phyloP scores from a whole-genome alignment of 2,329 filamentous ascomycete genomes.

The Aureobasidium sp. region DNA sequence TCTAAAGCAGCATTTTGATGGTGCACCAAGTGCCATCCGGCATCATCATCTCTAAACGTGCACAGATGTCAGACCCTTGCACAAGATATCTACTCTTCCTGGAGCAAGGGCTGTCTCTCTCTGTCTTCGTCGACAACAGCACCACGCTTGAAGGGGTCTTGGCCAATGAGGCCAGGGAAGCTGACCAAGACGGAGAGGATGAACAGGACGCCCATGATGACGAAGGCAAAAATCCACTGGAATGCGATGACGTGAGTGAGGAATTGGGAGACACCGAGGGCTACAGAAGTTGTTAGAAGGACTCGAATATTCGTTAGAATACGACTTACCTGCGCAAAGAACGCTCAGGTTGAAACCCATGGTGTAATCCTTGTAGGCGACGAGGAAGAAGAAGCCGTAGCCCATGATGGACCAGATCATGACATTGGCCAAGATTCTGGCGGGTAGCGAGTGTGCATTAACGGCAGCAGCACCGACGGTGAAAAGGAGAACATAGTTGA shows the following conservation, averaged over 20 bases:
- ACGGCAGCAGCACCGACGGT: constrained; percentile 84
- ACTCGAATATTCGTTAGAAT: background rate
- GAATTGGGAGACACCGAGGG: constrained; percentile 71
- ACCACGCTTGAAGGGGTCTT: constrained; percentile 46
- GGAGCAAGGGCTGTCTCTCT: constrained; percentile 49
- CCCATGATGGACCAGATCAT: constrained; percentile 79
- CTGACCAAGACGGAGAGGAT: constrained; percentile 59
- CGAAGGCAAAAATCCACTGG: constrained; percentile 90
- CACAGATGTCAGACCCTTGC: background rate
- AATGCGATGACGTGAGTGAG: constrained; percentile 57
- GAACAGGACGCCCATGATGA: constrained; percentile 71
- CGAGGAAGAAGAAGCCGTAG: constrained; percentile 70
- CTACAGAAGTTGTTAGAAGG: constrained; percentile 27
- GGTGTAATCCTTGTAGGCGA: constrained; percentile 65
- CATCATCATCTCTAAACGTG: background rate
- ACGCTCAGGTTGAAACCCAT: constrained; percentile 74
- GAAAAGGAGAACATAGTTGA: constrained; percentile 80
- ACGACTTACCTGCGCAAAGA: constrained; percentile 56
- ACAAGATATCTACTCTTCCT: constrained; percentile 29
- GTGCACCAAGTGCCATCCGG: background rate
- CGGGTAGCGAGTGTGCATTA: constrained; percentile 58
- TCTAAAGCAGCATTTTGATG: background rate
- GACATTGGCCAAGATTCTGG: constrained; percentile 77
- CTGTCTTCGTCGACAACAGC: constrained; percentile 42
- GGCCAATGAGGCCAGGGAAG: constrained; percentile 56